Conservation (phyloP, 1,284 basidiomycete species). For the Moesziomyces globuligerus region DNA sequence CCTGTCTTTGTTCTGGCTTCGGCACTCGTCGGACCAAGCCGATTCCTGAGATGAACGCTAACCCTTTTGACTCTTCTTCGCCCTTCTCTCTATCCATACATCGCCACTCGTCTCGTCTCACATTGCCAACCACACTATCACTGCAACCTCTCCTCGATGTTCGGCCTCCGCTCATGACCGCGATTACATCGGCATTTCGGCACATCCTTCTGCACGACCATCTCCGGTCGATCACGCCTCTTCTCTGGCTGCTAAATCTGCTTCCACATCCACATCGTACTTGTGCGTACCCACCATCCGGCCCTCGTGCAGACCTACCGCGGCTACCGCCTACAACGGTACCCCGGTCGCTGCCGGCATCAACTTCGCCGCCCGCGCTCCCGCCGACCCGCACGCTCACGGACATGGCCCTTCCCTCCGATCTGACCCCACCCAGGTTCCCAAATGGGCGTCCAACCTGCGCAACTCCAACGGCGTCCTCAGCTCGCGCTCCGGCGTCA, state of each 20-base stretch:
- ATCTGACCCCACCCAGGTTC: constrained; percentile 52
- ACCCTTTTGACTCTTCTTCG: constrained; percentile 5
- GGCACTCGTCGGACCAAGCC: no score
- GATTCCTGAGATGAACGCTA: constrained; percentile 4
- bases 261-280: neutral
- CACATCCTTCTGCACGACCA: neutral
- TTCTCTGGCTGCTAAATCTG: neutral
- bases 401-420: constrained; percentile 52
- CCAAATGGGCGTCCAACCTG: constrained; percentile 46
- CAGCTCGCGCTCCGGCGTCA: constrained; percentile 48
- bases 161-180: no score
- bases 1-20: no score
- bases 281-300: constrained; percentile 26
- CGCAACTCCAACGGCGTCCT: constrained; percentile 51
- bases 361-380: constrained; percentile 59
- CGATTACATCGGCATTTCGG: neutral
- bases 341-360: constrained; percentile 52
- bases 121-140: neutral
- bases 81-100: neutral
- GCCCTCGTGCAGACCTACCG: constrained; percentile 45
- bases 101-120: neutral
- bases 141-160: neutral
- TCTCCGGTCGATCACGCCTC: neutral
- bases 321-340: constrained; percentile 51
- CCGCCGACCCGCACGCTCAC: constrained; percentile 55